phyloP scores from a whole-genome alignment of 805 yeast species.

The Cyberlindnera mrakii region DNA sequence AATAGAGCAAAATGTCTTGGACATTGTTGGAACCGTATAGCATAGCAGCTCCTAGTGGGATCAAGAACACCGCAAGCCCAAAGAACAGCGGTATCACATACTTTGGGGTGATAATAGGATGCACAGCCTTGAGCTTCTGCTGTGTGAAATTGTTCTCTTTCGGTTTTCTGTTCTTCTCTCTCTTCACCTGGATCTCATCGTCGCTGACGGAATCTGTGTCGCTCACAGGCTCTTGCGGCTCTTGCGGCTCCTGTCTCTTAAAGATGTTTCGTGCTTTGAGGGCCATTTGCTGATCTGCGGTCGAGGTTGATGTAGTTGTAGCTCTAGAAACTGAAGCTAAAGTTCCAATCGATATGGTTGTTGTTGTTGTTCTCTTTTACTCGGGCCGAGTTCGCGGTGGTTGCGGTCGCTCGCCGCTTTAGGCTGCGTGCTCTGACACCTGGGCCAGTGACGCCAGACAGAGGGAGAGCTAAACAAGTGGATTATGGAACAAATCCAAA shows the following conservation, averaged over 20 bases:
- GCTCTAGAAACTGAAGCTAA: too few species aligned
- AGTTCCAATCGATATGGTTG: too few species aligned
- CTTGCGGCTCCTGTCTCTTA: constrained; percentile 12
- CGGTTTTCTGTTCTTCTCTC: constrained; percentile 55
- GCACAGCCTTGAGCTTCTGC: constrained; percentile 48
- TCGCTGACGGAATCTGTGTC: constrained; percentile 43
- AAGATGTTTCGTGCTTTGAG: constrained; percentile 23
- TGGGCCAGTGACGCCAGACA: not conserved
- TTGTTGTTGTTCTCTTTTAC: not conserved
- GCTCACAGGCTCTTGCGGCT: constrained; percentile 15
- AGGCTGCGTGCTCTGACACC: too few species aligned
- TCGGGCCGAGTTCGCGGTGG: too few species aligned
- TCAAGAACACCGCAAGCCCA: constrained; percentile 69
- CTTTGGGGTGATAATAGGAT: constrained; percentile 85
- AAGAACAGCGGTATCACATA: constrained; percentile 81
- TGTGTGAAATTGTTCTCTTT: constrained; percentile 73
- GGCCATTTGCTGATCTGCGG: constrained; percentile 9
- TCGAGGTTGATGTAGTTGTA: not conserved
- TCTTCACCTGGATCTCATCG: constrained; percentile 29
- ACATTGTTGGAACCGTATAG: constrained; percentile 65
- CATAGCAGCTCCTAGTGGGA: constrained; percentile 86
- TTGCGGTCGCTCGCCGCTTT: too few species aligned
- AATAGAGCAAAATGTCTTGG: constrained; percentile 67
- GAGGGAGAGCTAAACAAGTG: not conserved
- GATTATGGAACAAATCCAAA: not conserved